phyloP scores from a whole-genome alignment of 108 stramenopile genomes.

The Cylindrotheca closterium region DNA sequence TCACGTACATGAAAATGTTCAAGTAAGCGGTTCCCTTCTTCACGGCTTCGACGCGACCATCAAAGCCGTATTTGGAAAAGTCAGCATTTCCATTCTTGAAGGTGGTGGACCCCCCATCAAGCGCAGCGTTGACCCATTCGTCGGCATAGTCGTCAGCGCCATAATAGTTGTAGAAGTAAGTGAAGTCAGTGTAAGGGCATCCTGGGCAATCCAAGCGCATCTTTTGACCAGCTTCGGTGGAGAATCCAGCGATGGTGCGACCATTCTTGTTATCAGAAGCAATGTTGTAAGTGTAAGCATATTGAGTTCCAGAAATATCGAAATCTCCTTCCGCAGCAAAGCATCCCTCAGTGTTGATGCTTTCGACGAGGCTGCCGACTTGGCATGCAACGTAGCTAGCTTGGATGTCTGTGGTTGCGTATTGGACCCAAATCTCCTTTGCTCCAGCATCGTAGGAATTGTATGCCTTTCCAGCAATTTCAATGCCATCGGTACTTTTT shows the following conservation, averaged over 20 bases:
- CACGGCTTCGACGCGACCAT: constrained; percentile 42
- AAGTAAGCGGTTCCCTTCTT: constrained; percentile 74
- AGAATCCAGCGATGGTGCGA: constrained; percentile 58
- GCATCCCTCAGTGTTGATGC: constrained; percentile 32
- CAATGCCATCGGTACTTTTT: constrained; percentile 29
- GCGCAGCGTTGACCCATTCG: constrained; percentile 67
- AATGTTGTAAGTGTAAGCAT: constrained; percentile 44
- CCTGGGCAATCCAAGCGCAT: constrained; percentile 29
- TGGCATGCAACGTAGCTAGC: constrained; percentile 56
- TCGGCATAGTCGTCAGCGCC: constrained; percentile 72
- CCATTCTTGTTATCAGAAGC: constrained; percentile 53
- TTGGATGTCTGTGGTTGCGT: constrained; percentile 48
- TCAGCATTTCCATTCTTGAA: constrained; percentile 67
- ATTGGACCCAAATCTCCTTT: constrained; percentile 44
- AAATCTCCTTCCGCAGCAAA: constrained; percentile 29
- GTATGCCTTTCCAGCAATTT: constrained; percentile 43
- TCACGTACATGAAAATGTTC: constrained; percentile 72
- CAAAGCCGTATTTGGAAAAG: constrained; percentile 5
- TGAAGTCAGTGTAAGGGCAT: constrained; percentile 50
- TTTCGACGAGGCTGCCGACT: constrained; percentile 53
- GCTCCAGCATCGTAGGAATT: constrained; percentile 32
- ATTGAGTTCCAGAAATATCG: not conserved
- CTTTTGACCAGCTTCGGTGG: constrained; percentile 42
- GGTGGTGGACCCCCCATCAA: constrained; percentile 38
- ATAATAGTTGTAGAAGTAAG: constrained; percentile 66